Percentiles rank a stretch among this genome's conserved stretches.
phyloP scores from a whole-genome alignment of 495 filamentous ascomycete species.

The Neurospora discreta region DNA sequence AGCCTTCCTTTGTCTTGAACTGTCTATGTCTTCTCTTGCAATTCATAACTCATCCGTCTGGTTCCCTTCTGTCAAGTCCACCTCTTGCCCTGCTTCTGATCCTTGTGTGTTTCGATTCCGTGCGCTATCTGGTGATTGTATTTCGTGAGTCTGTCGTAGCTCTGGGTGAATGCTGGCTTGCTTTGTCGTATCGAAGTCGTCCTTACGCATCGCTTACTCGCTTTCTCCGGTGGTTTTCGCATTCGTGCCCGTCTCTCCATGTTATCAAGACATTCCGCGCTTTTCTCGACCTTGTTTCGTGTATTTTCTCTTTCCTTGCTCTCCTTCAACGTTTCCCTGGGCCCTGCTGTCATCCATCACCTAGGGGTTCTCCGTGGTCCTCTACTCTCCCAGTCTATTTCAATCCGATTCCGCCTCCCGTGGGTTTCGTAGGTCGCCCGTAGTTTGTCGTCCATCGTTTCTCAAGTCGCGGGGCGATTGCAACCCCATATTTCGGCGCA shows the following conservation, averaged over 20 bases:
- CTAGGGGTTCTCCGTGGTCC: background rate
- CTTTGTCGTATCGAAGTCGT: background rate
- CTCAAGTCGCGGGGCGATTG: background rate
- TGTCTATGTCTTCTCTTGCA: background rate
- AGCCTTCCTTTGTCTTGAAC: conserved; percentile 4
- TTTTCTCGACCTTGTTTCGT: background rate
- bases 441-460: background rate
- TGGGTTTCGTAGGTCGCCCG: background rate
- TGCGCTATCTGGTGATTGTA: background rate
- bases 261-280: background rate
- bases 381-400: background rate
- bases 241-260: background rate
- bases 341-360: background rate
- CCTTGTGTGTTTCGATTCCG: background rate
- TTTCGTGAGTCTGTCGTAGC: background rate
- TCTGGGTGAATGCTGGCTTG: background rate
- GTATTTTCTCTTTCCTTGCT: background rate
- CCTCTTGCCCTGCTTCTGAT: background rate
- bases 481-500: background rate
- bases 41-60: background rate
- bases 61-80: background rate
- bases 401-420: background rate
- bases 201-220: background rate
- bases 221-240: background rate
- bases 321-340: background rate